Conservation (phyloP, 1,284 basidiomycete genomes). For the Pholiota adiposa region DNA sequence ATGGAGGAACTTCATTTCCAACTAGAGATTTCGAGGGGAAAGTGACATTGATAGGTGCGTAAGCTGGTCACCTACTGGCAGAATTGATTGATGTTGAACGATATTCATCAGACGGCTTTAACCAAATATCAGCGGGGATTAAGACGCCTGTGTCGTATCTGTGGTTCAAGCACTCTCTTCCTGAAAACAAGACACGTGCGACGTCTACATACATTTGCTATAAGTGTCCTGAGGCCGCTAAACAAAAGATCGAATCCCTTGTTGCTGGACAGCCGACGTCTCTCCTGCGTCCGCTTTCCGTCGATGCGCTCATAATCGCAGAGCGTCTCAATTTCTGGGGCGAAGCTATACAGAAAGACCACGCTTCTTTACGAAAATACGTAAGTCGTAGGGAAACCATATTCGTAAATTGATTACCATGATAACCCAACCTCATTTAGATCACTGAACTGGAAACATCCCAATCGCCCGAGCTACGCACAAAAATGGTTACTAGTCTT, state of each 20-base stretch:
- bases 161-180: slow-evolving; percentile 10
- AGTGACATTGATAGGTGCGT: not conserved
- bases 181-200: not conserved
- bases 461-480: not conserved
- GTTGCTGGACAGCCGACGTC: not conserved
- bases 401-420: too few species aligned
- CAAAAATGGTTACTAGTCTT: slow-evolving; percentile 5
- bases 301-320: slow-evolving; percentile 10
- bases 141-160: not conserved
- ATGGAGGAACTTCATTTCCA: slow-evolving; percentile 8
- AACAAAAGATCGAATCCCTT: slow-evolving; percentile 2
- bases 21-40: not conserved
- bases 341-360: not conserved
- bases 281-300: slow-evolving; percentile 9
- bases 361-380: not conserved
- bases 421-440: not conserved
- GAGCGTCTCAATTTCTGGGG: slow-evolving; percentile 6
- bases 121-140: slow-evolving; percentile 8
- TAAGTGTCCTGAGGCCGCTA: slow-evolving; percentile 7
- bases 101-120: slow-evolving; percentile 11
- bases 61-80: not conserved
- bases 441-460: not conserved
- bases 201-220: slow-evolving; percentile 14
- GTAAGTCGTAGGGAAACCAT: not conserved
- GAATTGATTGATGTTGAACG: not conserved